These are phyloP conservation scores for Coleophoma eucalyptorum DNA, from an alignment of 2,329 filamentous ascomycete species.

Conservation along the genomic window DNA sequence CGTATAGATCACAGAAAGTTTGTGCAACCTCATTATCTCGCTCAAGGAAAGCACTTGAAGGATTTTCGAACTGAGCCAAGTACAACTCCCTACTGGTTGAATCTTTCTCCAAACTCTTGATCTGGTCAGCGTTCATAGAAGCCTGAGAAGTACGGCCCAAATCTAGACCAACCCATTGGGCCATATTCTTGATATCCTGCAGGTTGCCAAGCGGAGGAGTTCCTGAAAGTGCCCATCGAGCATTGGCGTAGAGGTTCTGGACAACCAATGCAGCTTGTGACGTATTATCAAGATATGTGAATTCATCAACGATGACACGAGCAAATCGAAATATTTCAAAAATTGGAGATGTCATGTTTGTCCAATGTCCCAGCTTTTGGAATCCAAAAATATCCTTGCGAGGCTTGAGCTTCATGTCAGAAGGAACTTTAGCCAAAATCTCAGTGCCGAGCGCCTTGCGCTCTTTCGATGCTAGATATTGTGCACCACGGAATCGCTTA, in stretches of 20 bases:
- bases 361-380: conserved; percentile 1
- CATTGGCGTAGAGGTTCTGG: conserved; percentile 31
- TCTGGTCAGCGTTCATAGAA: conserved; percentile 34
- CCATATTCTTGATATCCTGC: conserved; percentile 55
- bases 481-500: conserved; percentile 23
- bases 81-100: conserved; percentile 50
- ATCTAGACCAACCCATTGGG: conserved; percentile 48
- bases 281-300: conserved; percentile 48
- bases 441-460: neutral
- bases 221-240: conserved; percentile 57
- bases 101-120: conserved; percentile 35
- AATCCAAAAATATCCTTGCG: neutral
- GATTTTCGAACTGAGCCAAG: conserved; percentile 42
- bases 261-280: conserved; percentile 14
- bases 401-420: neutral
- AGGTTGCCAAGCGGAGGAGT: conserved; percentile 57
- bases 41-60: conserved; percentile 47
- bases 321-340: conserved; percentile 59
- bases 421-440: neutral
- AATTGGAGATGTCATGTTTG: conserved; percentile 25
- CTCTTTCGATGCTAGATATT: conserved; percentile 14
- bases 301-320: conserved; percentile 61
- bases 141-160: conserved; percentile 50
- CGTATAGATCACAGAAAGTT: conserved; percentile 43
- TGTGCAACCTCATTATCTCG: conserved; percentile 48